A percentile compares a stretch with the other conserved stretches of the same genome.
Evolutionary conservation across 768 basidiomycete genomes (phyloP).

Genomic region (Amanita exitialis): DNA sequence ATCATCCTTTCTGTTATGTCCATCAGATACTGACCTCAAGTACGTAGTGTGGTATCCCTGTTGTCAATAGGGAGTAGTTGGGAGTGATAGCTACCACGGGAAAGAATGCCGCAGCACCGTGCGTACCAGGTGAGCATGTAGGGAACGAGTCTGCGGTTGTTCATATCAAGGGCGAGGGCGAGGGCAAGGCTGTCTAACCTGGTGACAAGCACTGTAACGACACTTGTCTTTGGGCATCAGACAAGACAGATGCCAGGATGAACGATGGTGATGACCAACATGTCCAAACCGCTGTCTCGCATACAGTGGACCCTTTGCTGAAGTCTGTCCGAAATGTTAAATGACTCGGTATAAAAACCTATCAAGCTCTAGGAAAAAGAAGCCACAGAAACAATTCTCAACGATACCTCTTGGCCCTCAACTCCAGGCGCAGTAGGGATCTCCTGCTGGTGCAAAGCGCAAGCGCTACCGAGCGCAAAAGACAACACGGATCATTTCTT

Average conservation of each 20-base stretch:
- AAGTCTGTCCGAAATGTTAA: no score
- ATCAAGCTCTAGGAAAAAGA: no score
- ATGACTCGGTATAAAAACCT: no score
- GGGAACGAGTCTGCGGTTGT: background rate
- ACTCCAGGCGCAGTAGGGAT: no score
- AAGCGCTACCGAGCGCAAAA: no score
- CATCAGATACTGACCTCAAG: conserved; percentile 59
- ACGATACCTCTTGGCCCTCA: no score
- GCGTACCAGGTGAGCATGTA: background rate
- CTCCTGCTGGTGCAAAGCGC: no score
- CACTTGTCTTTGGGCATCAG: background rate
- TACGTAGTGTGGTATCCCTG: conserved; percentile 73
- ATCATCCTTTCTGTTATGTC: conserved; percentile 42
- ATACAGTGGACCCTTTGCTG: no score
- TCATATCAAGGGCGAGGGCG: conserved; percentile 18
- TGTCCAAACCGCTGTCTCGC: no score
- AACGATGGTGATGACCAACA: conserved; percentile 15
- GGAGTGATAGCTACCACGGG: conserved; percentile 46
- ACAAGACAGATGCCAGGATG: conserved; percentile 17
- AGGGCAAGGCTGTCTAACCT: conserved; percentile 17
- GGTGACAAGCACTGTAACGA: conserved; percentile 6
- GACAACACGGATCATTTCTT: no score
- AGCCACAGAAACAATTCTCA: no score
- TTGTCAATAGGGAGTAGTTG: conserved; percentile 69
- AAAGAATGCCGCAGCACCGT: conserved; percentile 21